Percentiles rank a stretch among this genome's conserved stretches.
phyloP scores from a whole-genome alignment of 1,284 basidiomycete species.

The Tylopilus sp. region DNA sequence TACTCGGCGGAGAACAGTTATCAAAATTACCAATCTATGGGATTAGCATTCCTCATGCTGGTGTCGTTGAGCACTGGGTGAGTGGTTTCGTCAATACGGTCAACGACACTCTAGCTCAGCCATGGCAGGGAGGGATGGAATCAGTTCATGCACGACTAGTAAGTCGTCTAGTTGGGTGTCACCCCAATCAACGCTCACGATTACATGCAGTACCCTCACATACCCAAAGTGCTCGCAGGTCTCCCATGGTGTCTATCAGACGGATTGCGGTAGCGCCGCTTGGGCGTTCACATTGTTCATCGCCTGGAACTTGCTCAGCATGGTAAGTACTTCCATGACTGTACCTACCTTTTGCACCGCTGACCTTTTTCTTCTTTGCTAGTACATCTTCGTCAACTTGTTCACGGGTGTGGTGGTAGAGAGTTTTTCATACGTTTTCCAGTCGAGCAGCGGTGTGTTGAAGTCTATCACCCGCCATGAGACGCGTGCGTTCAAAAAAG shows the following conservation, averaged over 20 bases:
- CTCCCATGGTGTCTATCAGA: slow-evolving; percentile 44
- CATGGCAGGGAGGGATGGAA: slow-evolving; percentile 84
- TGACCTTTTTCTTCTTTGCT: slow-evolving; percentile 2
- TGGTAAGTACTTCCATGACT: slow-evolving; percentile 58
- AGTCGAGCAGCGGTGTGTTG: slow-evolving; percentile 71
- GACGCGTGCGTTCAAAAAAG: slow-evolving; percentile 91
- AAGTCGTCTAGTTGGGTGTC: slow-evolving; percentile 30
- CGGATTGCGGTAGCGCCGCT: slow-evolving; percentile 85
- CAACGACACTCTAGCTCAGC: slow-evolving; percentile 4
- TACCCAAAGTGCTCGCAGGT: slow-evolving; percentile 71
- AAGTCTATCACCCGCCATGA: slow-evolving; percentile 85
- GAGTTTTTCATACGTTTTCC: slow-evolving; percentile 96
- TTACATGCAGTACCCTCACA: slow-evolving; percentile 54
- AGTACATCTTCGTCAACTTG: slow-evolving; percentile 96
- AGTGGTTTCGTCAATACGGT: slow-evolving; percentile 24
- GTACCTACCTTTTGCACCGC: not conserved
- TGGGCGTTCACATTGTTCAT: slow-evolving; percentile 93
- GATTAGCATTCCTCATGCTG: slow-evolving; percentile 85
- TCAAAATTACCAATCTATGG: slow-evolving; percentile 82
- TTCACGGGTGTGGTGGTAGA: slow-evolving; percentile 96
- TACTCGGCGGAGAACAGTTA: slow-evolving; percentile 66
- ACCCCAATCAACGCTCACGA: slow-evolving; percentile 6
- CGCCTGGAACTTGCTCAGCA: slow-evolving; percentile 94
- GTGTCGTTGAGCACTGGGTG: slow-evolving; percentile 74
- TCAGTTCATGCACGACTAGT: slow-evolving; percentile 94